Conservation (phyloP, 129 eudicot genomes). For the Flaveria sonorensis region DNA sequence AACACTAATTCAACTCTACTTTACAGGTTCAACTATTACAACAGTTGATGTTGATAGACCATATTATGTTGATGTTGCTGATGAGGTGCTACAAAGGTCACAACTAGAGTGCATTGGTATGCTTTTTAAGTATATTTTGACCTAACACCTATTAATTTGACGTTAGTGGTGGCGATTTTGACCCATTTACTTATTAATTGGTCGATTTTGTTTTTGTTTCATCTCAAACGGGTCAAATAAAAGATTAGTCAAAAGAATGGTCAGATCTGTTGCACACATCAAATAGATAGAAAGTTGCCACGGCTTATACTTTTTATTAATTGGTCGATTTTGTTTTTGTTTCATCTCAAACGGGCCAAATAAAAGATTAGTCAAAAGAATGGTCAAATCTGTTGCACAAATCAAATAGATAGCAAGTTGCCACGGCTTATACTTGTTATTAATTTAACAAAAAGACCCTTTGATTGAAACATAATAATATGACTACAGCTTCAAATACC, state of each 20-base stretch:
- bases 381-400: not conserved
- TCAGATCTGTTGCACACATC: no score
- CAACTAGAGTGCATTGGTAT: constrained; percentile 72
- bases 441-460: not conserved
- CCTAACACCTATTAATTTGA: not conserved
- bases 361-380: not conserved
- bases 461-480: not conserved
- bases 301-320: not conserved
- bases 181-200: not conserved
- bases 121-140: constrained; percentile 21
- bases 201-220: not conserved
- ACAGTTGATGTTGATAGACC: constrained; percentile 48
- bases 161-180: not conserved
- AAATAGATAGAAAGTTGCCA: not conserved
- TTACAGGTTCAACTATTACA: constrained; percentile 35
- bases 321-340: no score
- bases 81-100: constrained; percentile 49
- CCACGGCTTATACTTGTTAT: not conserved
- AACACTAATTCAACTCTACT: not conserved
- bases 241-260: no score
- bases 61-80: constrained; percentile 50
- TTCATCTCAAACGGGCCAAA: no score
- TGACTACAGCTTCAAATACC: constrained; percentile 60
- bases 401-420: not conserved
- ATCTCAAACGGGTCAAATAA: no score